Evolutionary conservation across 1,284 basidiomycete species (phyloP).

Genomic region (Tylopilus orsonianus): DNA sequence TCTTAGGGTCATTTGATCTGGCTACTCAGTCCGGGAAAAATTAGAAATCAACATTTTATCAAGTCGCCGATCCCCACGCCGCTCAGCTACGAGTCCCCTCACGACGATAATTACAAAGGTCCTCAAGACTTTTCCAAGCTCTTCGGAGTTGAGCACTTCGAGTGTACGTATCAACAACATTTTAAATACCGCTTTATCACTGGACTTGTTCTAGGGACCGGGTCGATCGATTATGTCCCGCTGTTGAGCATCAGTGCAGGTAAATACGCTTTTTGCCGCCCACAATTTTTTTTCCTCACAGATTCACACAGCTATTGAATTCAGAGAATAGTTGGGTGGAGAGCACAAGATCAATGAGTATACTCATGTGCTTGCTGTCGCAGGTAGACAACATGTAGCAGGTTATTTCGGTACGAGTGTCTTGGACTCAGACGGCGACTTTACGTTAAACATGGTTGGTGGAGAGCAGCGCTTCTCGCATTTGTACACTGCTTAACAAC

Average conservation of each 20-base stretch:
- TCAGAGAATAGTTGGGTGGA: constrained; percentile 80
- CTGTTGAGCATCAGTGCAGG: constrained; percentile 57
- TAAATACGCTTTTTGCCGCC: constrained; percentile 27
- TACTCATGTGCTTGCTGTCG: constrained; percentile 70
- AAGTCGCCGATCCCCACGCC: constrained; percentile 77
- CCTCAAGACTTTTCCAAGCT: constrained; percentile 53
- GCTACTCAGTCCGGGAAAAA: neutral
- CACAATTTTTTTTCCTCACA: constrained; percentile 24
- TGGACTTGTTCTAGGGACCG: constrained; percentile 55
- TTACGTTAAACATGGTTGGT: constrained; percentile 75
- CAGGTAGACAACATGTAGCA: constrained; percentile 68
- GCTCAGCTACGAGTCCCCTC: constrained; percentile 50
- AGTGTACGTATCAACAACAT: constrained; percentile 43
- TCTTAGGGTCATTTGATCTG: neutral
- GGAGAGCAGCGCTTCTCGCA: neutral
- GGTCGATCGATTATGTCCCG: constrained; percentile 60
- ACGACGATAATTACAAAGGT: constrained; percentile 31
- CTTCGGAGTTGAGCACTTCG: too few species aligned
- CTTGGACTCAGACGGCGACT: constrained; percentile 59
- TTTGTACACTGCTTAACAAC: neutral
- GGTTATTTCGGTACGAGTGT: constrained; percentile 65
- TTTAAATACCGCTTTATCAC: constrained; percentile 2
- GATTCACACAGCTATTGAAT: constrained; percentile 61
- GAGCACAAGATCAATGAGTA: constrained; percentile 79
- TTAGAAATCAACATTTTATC: constrained; percentile 72